A percentile compares a stretch with the other conserved stretches of the same genome.
phyloP scores from a whole-genome alignment of 2,329 filamentous ascomycete genomes.

The Claviceps sp. region DNA sequence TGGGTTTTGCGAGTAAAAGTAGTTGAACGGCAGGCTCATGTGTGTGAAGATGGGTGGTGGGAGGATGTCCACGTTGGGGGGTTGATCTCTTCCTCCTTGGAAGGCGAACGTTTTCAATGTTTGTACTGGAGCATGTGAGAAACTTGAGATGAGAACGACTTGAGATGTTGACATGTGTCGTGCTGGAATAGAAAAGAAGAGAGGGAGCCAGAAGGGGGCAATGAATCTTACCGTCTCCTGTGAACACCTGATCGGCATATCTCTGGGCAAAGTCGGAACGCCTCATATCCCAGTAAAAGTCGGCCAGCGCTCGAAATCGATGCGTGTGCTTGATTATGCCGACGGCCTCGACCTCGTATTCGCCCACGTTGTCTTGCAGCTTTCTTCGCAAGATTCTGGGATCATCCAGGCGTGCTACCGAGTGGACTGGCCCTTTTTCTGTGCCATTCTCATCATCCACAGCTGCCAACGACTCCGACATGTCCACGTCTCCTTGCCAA shows the following conservation, averaged over 20 bases:
- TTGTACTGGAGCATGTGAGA: constrained; percentile 22
- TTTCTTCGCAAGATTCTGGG: constrained; percentile 45
- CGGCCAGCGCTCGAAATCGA: constrained; percentile 74
- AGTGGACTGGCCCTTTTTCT: constrained; percentile 20
- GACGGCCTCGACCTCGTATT: constrained; percentile 55
- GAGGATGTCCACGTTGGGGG: constrained; percentile 53
- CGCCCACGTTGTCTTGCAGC: constrained; percentile 55
- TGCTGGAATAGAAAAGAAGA: neutral
- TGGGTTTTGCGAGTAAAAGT: constrained; percentile 76
- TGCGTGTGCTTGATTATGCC: constrained; percentile 69
- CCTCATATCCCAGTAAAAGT: constrained; percentile 70
- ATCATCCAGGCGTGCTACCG: constrained; percentile 35
- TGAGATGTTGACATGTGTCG: neutral
- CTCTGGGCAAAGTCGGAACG: constrained; percentile 56
- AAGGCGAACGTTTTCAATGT: constrained; percentile 51
- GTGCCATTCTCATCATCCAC: constrained; percentile 4
- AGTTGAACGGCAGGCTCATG: constrained; percentile 60
- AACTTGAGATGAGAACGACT: neutral
- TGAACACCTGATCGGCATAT: constrained; percentile 57
- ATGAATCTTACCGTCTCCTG: constrained; percentile 47
- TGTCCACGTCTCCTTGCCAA: constrained; percentile 35
- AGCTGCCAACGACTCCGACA: constrained; percentile 11
- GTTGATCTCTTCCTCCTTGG: constrained; percentile 44
- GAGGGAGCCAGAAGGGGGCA: neutral
- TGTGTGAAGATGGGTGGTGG: constrained; percentile 70